Percentiles rank a stretch among this genome's conserved stretches.
These are phyloP conservation scores for Daedaleopsis sinensis DNA, from an alignment of 768 basidiomycete genomes.

Conservation along the genomic window DNA sequence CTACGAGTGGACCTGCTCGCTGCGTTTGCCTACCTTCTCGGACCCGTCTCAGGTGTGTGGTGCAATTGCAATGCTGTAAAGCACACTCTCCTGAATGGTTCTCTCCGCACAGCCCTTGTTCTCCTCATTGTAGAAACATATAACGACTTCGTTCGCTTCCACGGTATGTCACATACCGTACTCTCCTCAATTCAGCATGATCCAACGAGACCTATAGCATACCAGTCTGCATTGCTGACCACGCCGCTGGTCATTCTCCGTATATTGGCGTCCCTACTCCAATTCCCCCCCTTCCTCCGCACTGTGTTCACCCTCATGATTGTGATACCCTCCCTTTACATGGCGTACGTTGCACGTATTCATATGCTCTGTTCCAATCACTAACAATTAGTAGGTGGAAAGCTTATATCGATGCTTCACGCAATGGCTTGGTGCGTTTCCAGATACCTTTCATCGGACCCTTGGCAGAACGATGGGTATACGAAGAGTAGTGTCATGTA, in stretches of 20 bases:
- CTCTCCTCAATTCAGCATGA: background rate
- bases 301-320: slow-evolving; percentile 51
- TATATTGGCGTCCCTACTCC: slow-evolving; percentile 56
- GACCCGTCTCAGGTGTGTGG: slow-evolving; percentile 70
- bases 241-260: slow-evolving; percentile 62
- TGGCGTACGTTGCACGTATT: slow-evolving; percentile 52
- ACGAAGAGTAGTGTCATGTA: slow-evolving; percentile 49
- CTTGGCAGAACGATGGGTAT: slow-evolving; percentile 70
- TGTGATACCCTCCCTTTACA: slow-evolving; percentile 45
- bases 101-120: slow-evolving; percentile 49
- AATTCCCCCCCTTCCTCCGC: slow-evolving; percentile 55
- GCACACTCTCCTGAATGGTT: background rate
- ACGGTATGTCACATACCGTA: slow-evolving; percentile 49
- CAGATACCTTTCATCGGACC: slow-evolving; percentile 65
- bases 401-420: slow-evolving; percentile 57
- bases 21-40: slow-evolving; percentile 65
- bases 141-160: slow-evolving; percentile 78
- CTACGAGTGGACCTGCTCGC: slow-evolving; percentile 70
- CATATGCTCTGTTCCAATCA: background rate
- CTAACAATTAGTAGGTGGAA: slow-evolving; percentile 38
- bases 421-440: slow-evolving; percentile 55
- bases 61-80: background rate
- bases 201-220: slow-evolving; percentile 49
- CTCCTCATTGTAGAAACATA: slow-evolving; percentile 76
- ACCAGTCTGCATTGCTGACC: slow-evolving; percentile 75